Conservation (phyloP, 306 rosid species). For the Trifolium subterraneum region DNA sequence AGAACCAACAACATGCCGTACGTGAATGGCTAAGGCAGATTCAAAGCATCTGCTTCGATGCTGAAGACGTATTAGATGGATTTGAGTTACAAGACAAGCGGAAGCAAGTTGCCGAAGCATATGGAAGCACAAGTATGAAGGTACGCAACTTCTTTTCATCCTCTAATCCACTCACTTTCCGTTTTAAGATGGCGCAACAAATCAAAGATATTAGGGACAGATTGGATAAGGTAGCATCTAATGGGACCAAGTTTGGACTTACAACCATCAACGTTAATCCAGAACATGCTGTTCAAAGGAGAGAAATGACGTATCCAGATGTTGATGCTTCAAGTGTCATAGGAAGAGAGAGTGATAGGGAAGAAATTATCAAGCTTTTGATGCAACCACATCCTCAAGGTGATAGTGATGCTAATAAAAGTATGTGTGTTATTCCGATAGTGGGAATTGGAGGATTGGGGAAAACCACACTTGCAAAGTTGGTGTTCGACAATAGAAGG, state of each 20-base stretch:
- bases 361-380: background rate
- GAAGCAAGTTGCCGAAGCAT: background rate
- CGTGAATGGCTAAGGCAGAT: too few relatives aligned
- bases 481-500: background rate
- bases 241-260: background rate
- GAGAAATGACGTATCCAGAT: background rate
- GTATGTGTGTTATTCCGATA: background rate
- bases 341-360: slow-evolving; percentile 2
- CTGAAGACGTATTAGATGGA: background rate
- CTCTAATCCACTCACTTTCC: background rate
- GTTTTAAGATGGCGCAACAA: background rate
- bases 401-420: background rate
- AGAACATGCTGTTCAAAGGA: background rate
- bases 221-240: slow-evolving; percentile 1
- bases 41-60: too few relatives aligned
- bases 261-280: background rate
- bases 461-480: slow-evolving; percentile 10
- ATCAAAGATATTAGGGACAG: background rate
- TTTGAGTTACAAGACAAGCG: background rate
- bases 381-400: background rate
- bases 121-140: background rate
- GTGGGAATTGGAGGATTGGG: slow-evolving; percentile 11
- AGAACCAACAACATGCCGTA: background rate
- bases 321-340: background rate
- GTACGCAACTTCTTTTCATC: background rate